phyloP scores from a whole-genome alignment of 768 basidiomycete genomes.

The Lepiota venenata region DNA sequence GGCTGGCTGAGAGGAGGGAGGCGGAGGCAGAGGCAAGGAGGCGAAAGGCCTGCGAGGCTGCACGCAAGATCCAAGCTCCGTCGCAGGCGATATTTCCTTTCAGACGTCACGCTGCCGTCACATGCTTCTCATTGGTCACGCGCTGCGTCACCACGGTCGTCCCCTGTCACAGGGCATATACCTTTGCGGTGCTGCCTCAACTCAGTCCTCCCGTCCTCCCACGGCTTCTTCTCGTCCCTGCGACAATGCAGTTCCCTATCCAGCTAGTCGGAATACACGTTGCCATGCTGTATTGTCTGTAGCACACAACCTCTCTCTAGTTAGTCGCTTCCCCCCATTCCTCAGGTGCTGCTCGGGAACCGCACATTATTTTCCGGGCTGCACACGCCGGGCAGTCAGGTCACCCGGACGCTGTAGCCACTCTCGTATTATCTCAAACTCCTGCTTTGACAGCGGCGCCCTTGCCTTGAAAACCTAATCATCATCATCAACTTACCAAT shows the following conservation, averaged over 20 bases:
- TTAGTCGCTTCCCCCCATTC: too few relatives aligned
- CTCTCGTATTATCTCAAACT: conserved; percentile 7
- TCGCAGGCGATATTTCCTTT: conserved; percentile 11
- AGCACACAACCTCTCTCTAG: neutral
- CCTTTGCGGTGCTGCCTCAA: conserved; percentile 8
- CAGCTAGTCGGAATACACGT: conserved; percentile 6
- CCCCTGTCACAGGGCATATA: neutral
- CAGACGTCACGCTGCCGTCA: conserved; percentile 3
- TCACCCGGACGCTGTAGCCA: neutral
- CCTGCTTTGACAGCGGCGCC: conserved; percentile 7
- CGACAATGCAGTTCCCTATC: conserved; percentile 10
- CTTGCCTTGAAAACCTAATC: conserved; percentile 9
- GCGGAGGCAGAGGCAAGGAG: too few relatives aligned
- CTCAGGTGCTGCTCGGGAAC: neutral
- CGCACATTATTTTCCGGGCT: neutral
- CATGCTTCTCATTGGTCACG: conserved; percentile 1
- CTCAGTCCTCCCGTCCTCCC: conserved; percentile 1
- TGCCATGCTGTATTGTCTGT: neutral
- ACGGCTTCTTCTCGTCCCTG: conserved; percentile 6
- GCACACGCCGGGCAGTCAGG: neutral
- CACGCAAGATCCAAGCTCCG: conserved; percentile 10
- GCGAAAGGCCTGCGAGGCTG: conserved; percentile 3
- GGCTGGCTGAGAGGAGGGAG: neutral
- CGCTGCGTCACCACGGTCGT: neutral
- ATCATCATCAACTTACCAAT: conserved; percentile 10